phyloP scores from a whole-genome alignment of 352 stramenopile species.

The Phytophthora litchii region DNA sequence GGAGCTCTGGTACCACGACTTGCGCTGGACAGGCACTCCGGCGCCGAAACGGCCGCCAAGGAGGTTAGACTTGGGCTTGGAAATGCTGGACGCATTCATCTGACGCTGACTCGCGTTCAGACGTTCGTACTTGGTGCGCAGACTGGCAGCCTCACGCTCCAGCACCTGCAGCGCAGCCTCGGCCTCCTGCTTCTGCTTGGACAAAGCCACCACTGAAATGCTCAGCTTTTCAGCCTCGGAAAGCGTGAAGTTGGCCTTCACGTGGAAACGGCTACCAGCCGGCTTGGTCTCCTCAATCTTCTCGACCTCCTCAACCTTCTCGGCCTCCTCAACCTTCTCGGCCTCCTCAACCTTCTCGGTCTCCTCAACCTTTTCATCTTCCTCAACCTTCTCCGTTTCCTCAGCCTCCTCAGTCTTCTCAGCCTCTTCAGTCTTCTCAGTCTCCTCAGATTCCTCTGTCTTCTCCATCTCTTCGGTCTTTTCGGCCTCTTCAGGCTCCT shows the following conservation, averaged over 20 bases:
- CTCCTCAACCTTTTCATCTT: constrained; percentile 23
- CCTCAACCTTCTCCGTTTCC: constrained; percentile 21
- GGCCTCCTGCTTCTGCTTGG: constrained; percentile 83
- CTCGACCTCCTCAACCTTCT: constrained; percentile 28
- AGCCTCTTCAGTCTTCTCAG: constrained; percentile 12
- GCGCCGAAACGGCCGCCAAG: constrained; percentile 58
- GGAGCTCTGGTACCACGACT: constrained; percentile 69
- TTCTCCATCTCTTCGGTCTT: constrained; percentile 11
- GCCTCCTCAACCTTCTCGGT: constrained; percentile 10
- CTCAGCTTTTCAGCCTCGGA: constrained; percentile 82
- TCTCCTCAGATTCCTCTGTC: constrained; percentile 15
- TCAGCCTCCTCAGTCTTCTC: constrained; percentile 19
- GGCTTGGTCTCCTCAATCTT: constrained; percentile 33
- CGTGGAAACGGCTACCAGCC: constrained; percentile 60
- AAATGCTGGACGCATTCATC: constrained; percentile 54
- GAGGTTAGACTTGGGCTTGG: constrained; percentile 65
- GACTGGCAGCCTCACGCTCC: constrained; percentile 75
- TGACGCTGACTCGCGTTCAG: constrained; percentile 80
- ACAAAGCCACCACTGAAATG: constrained; percentile 69
- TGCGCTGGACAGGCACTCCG: constrained; percentile 45
- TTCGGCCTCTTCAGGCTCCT: constrained; percentile 4
- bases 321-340: constrained; percentile 10
- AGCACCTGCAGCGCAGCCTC: constrained; percentile 65
- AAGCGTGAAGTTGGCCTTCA: constrained; percentile 70
- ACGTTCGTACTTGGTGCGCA: constrained; percentile 84